A percentile compares a stretch with the other conserved stretches of the same genome.
Evolutionary conservation across 805 yeast genomes (phyloP).

Genomic region (Candida fluviatilis): DNA sequence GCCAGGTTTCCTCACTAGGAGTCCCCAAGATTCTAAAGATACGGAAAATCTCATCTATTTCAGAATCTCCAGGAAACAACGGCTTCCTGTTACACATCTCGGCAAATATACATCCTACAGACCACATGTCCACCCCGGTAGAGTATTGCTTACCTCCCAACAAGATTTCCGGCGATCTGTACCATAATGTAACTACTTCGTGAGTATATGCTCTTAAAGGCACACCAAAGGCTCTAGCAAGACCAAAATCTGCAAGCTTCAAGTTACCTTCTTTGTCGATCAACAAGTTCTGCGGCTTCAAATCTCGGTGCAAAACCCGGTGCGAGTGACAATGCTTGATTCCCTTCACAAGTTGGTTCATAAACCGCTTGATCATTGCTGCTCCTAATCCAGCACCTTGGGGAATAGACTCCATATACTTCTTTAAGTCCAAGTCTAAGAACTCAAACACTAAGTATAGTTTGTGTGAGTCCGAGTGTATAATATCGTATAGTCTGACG

Average conservation of each 20-base stretch:
- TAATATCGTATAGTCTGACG: conserved; percentile 86
- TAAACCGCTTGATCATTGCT: conserved; percentile 86
- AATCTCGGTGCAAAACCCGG: conserved; percentile 89
- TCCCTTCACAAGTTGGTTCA: conserved; percentile 89
- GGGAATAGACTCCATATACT: conserved; percentile 94
- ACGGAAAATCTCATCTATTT: conserved; percentile 93
- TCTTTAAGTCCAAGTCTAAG: conserved; percentile 89
- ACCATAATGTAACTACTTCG: conserved; percentile 98
- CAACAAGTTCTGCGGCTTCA: conserved; percentile 93
- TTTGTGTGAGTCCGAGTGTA: conserved; percentile 91
- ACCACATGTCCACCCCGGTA: conserved; percentile 99
- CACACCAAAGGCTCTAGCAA: conserved; percentile 96
- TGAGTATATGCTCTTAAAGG: conserved; percentile 96
- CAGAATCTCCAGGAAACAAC: conserved; percentile 94
- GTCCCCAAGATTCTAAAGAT: conserved; percentile 92
- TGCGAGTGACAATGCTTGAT: conserved; percentile 92
- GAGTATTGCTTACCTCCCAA: conserved; percentile 96
- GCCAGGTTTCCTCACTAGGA: conserved; percentile 92
- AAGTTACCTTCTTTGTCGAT: conserved; percentile 94
- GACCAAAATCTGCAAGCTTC: conserved; percentile 76
- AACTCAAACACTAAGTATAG: conserved; percentile 90
- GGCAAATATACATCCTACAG: conserved; percentile 95
- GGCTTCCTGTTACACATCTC: conserved; percentile 97
- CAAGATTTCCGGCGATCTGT: conserved; percentile 92
- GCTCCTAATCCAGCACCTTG: conserved; percentile 87